phyloP scores from a whole-genome alignment of 257 asterid genomes.

The Gynochthodes officinalis region DNA sequence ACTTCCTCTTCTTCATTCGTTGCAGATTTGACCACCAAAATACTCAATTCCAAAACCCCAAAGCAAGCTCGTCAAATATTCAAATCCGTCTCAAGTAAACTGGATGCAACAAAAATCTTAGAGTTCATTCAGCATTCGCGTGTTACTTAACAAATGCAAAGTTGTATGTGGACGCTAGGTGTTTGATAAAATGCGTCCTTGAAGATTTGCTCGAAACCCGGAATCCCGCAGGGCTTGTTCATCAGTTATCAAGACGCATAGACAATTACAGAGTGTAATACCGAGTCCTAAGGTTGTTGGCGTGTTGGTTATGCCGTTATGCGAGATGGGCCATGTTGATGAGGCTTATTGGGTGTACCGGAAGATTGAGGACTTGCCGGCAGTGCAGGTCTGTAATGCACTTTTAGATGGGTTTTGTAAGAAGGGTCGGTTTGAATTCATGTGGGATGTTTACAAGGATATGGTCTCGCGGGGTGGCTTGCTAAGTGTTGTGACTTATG shows the following conservation, averaged over 20 bases:
- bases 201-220: conserved; percentile 43
- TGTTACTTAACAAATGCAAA: conserved; percentile 32
- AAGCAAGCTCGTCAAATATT: conserved; percentile 49
- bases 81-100: conserved; percentile 41
- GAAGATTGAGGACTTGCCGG: conserved; percentile 47
- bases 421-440: conserved; percentile 32
- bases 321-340: conserved; percentile 54
- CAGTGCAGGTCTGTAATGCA: conserved; percentile 54
- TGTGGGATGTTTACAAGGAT: conserved; percentile 57
- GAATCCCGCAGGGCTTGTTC: conserved; percentile 45
- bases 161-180: conserved; percentile 54
- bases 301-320: conserved; percentile 57
- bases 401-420: conserved; percentile 55
- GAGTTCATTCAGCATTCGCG: conserved; percentile 50
- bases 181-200: conserved; percentile 70
- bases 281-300: conserved; percentile 42
- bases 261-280: conserved; percentile 22
- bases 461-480: conserved; percentile 48
- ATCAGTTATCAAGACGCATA: conserved; percentile 46
- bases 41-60: conserved; percentile 51
- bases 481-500: conserved; percentile 66
- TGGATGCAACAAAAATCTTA: conserved; percentile 45
- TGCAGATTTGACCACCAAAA: conserved; percentile 39
- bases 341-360: conserved; percentile 74
- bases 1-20: conserved; percentile 35